Percentiles rank a stretch among this genome's conserved stretches.
These are phyloP conservation scores for Ophiostoma perfectum DNA, from an alignment of 2,329 filamentous ascomycete genomes.

Conservation along the genomic window DNA sequence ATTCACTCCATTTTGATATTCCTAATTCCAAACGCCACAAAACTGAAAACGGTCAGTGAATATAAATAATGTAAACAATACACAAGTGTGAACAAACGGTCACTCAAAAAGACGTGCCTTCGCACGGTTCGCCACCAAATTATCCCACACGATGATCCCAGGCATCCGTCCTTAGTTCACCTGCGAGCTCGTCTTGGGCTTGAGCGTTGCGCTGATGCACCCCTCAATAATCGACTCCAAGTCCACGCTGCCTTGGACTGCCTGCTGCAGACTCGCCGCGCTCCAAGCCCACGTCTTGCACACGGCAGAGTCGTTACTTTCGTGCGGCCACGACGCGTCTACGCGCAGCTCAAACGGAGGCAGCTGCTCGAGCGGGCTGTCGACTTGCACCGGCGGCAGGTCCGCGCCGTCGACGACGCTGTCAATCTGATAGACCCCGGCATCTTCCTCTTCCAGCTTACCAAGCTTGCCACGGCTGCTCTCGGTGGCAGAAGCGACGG, in stretches of 20 bases:
- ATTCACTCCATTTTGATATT: constrained; percentile 3
- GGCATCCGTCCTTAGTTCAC: neutral
- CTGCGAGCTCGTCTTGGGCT: constrained; percentile 12
- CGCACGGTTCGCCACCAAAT: no score
- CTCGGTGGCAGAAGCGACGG: neutral
- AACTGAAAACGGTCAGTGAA: neutral
- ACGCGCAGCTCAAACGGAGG: constrained; percentile 24
- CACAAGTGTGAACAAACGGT: neutral
- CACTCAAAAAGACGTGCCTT: neutral
- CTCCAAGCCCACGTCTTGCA: constrained; percentile 23
- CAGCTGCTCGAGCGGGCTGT: constrained; percentile 25
- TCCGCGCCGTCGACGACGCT: constrained; percentile 30
- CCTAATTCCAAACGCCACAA: constrained; percentile 1
- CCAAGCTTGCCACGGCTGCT: neutral
- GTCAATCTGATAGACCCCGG: constrained; percentile 28
- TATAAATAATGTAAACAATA: no score
- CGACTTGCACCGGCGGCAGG: constrained; percentile 32
- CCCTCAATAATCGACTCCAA: constrained; percentile 21
- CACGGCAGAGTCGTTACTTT: constrained; percentile 9
- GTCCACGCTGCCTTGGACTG: neutral
- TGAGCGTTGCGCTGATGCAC: constrained; percentile 22
- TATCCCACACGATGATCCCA: no score
- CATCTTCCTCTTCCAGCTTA: constrained; percentile 33
- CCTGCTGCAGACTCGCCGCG: constrained; percentile 5
- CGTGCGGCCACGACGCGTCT: constrained; percentile 24